These are phyloP conservation scores for Adansonia rubrostipa DNA, from an alignment of 441 rosid species.

Conservation along the genomic window DNA sequence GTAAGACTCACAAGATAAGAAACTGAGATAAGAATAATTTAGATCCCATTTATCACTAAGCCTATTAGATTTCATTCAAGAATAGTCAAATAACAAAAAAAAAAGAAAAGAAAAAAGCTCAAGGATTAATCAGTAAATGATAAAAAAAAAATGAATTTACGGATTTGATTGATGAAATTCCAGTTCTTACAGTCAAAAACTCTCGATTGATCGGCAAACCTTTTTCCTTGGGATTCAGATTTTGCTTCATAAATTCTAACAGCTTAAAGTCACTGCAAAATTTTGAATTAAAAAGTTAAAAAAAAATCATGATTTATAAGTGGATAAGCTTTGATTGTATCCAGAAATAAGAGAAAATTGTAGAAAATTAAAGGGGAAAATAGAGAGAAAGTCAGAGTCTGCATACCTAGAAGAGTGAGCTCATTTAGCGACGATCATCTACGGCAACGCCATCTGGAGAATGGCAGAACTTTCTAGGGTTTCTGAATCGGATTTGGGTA, in stretches of 20 bases:
- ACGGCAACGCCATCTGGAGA: not conserved
- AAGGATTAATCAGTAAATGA: not conserved
- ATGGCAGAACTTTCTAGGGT: not conserved
- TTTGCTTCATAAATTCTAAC: not conserved
- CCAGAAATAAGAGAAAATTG: not conserved
- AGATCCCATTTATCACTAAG: not conserved
- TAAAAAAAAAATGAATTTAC: not conserved
- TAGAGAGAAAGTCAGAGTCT: not conserved
- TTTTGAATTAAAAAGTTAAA: conserved; percentile 8
- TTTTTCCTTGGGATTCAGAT: not conserved
- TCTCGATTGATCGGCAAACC: not conserved
- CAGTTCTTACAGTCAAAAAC: not conserved
- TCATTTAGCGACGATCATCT: not conserved
- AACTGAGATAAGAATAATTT: not conserved
- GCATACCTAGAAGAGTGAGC: not conserved
- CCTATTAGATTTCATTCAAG: not conserved
- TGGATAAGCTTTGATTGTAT: not conserved
- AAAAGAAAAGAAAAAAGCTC: too few relatives aligned
- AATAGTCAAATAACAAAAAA: not conserved
- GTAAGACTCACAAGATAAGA: not conserved
- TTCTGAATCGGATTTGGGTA: not conserved
- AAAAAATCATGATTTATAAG: not conserved
- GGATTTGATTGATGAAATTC: not conserved
- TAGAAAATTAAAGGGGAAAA: not conserved
- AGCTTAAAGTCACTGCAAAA: not conserved